Conservation (phyloP, 148 eudicot species). For the Arctostaphylos glauca region DNA sequence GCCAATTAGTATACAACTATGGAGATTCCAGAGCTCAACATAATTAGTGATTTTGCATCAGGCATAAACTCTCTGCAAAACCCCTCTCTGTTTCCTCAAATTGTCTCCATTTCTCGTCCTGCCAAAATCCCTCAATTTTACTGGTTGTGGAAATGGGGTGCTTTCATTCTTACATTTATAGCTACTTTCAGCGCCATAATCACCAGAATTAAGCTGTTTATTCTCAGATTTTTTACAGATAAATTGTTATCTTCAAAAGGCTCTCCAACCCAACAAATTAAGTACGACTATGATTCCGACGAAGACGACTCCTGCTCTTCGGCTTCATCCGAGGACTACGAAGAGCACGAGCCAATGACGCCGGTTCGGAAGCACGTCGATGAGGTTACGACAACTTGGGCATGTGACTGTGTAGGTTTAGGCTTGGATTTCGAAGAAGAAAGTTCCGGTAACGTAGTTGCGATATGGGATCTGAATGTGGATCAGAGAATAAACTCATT, state of each 20-base stretch:
- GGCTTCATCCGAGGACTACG: conserved; percentile 29
- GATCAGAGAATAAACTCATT: conserved; percentile 22
- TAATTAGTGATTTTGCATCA: conserved; percentile 51
- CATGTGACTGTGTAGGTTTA: conserved; percentile 37
- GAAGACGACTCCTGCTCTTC: conserved; percentile 36
- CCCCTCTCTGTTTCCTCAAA: conserved; percentile 38
- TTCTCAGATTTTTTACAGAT: conserved; percentile 31
- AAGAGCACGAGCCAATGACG: conserved; percentile 26
- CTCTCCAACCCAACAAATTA: conserved; percentile 25
- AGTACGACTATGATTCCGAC: conserved; percentile 36
- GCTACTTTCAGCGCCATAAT: conserved; percentile 52
- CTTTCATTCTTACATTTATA: conserved; percentile 53
- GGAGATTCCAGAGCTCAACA: conserved; percentile 58
- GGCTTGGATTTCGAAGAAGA: conserved; percentile 30
- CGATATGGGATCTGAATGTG: conserved; percentile 35
- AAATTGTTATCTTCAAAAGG: conserved; percentile 29
- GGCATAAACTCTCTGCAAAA: conserved; percentile 40
- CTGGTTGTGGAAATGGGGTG: conserved; percentile 67
- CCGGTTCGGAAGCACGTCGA: conserved; percentile 21
- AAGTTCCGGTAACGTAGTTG: conserved; percentile 24
- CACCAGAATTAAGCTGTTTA: conserved; percentile 35
- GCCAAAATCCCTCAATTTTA: conserved; percentile 30
- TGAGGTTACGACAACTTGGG: conserved; percentile 16
- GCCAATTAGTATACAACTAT: conserved; percentile 9
- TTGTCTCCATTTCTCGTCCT: conserved; percentile 37